A percentile compares a stretch with the other conserved stretches of the same genome.
Conservation (phyloP, 495 filamentous ascomycete genomes). For the Aspergillus nidulans region DNA sequence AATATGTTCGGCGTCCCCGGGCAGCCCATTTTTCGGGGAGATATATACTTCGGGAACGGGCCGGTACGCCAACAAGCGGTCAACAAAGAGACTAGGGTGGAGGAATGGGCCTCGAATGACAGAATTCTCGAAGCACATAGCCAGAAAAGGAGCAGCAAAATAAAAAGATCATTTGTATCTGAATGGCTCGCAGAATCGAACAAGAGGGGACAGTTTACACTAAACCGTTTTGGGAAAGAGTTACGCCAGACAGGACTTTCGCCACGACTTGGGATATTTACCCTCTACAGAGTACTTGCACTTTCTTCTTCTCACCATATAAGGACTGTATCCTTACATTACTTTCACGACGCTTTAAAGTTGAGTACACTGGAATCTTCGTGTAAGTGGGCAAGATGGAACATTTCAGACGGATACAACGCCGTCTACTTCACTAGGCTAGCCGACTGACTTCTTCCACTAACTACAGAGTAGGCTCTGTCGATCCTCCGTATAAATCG, state of each 20-base stretch:
- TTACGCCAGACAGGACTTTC: slow-evolving; percentile 8
- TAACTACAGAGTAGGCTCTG: not conserved
- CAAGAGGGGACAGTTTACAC: not conserved
- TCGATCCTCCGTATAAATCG: no score
- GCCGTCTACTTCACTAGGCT: not conserved
- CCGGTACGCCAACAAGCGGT: slow-evolving; percentile 1
- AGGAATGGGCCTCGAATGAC: not conserved
- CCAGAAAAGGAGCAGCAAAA: not conserved
- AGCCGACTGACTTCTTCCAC: not conserved
- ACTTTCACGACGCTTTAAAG: no score
- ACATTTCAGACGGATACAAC: not conserved
- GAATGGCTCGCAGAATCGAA: not conserved
- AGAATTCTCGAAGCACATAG: not conserved
- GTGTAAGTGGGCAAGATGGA: no score
- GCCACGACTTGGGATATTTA: not conserved
- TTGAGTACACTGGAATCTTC: no score
- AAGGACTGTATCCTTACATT: no score
- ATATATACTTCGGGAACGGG: slow-evolving; percentile 1
- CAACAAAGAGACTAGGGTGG: not conserved
- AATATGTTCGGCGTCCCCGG: not conserved
- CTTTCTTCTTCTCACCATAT: not conserved
- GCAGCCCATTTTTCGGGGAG: slow-evolving; percentile 2
- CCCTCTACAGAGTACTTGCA: no score
- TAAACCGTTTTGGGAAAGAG: slow-evolving; percentile 12
- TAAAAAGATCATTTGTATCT: not conserved